Evolutionary conservation across 768 basidiomycete species (phyloP).

Genomic region (Phlegmacium glaucopus): DNA sequence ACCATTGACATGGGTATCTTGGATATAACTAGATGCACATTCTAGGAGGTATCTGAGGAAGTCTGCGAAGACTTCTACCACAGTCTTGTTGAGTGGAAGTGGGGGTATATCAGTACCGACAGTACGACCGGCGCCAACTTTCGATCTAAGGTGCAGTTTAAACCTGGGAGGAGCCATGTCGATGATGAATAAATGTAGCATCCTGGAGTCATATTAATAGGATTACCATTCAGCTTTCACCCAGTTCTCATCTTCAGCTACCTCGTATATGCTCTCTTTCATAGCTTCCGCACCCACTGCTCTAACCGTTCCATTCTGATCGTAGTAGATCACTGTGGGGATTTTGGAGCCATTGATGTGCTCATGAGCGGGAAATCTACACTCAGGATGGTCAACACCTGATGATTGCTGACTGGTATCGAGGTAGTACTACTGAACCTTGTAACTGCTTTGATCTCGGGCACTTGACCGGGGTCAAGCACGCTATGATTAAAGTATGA

Average conservation of each 20-base stretch:
- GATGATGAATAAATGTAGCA: not conserved
- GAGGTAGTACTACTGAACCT: slow-evolving; percentile 22
- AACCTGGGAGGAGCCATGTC: slow-evolving; percentile 30
- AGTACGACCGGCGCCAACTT: slow-evolving; percentile 17
- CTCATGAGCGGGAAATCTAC: slow-evolving; percentile 49
- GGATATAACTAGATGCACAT: slow-evolving; percentile 40
- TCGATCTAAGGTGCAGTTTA: slow-evolving; percentile 30
- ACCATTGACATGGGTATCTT: slow-evolving; percentile 43
- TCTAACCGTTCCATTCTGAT: slow-evolving; percentile 31
- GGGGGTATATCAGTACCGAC: slow-evolving; percentile 35
- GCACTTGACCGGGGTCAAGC: slow-evolving; percentile 36
- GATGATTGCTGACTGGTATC: too few species aligned
- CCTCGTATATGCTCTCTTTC: slow-evolving; percentile 35
- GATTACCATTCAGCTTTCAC: slow-evolving; percentile 47
- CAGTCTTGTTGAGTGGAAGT: slow-evolving; percentile 39
- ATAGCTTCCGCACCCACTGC: slow-evolving; percentile 49
- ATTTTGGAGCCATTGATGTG: slow-evolving; percentile 47
- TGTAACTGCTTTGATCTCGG: slow-evolving; percentile 43
- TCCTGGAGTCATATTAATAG: slow-evolving; percentile 2
- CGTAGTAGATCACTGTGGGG: slow-evolving; percentile 41
- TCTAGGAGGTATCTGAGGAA: slow-evolving; percentile 44
- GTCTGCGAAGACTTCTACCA: slow-evolving; percentile 43
- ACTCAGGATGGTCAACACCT: too few species aligned
- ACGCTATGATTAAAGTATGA: slow-evolving; percentile 29
- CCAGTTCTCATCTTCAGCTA: slow-evolving; percentile 45